phyloP scores from a whole-genome alignment of 768 basidiomycete species.

The Leccinum disarticulatum region DNA sequence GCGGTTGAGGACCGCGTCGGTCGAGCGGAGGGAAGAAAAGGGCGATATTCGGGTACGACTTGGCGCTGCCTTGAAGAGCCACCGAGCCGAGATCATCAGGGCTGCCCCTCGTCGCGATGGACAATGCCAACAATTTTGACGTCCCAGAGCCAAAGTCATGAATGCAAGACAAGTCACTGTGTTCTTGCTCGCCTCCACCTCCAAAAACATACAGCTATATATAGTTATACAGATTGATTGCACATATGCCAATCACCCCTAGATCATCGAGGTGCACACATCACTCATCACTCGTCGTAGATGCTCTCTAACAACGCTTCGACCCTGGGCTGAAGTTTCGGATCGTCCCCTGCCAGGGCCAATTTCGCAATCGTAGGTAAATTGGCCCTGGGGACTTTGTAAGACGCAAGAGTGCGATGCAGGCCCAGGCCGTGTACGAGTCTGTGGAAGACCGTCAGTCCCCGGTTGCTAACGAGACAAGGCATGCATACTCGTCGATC shows the following conservation, averaged over 20 bases:
- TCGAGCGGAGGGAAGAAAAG: not conserved
- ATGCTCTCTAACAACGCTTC: constrained; percentile 50
- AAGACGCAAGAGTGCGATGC: constrained; percentile 54
- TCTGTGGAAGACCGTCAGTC: constrained; percentile 35
- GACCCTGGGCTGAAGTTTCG: constrained; percentile 37
- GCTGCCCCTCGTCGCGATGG: constrained; percentile 5
- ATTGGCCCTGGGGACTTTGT: constrained; percentile 62
- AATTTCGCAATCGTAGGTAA: constrained; percentile 48
- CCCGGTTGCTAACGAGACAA: not conserved
- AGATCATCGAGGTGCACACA: not conserved
- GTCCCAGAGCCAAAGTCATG: constrained; percentile 19
- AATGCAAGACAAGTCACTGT: not conserved
- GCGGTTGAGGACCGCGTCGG: not conserved
- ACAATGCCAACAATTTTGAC: constrained; percentile 12
- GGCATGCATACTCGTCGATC: constrained; percentile 51
- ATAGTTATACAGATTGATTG: not conserved
- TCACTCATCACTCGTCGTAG: constrained; percentile 28
- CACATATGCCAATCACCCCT: not conserved
- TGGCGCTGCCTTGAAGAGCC: constrained; percentile 3
- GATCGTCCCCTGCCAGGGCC: constrained; percentile 33
- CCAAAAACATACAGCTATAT: not conserved
- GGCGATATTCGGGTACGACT: not conserved
- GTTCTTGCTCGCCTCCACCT: too few relatives aligned
- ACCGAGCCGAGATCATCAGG: constrained; percentile 16
- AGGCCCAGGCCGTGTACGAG: constrained; percentile 61